Conservation (phyloP, 2,329 filamentous ascomycete genomes). For the Claviceps sp. region DNA sequence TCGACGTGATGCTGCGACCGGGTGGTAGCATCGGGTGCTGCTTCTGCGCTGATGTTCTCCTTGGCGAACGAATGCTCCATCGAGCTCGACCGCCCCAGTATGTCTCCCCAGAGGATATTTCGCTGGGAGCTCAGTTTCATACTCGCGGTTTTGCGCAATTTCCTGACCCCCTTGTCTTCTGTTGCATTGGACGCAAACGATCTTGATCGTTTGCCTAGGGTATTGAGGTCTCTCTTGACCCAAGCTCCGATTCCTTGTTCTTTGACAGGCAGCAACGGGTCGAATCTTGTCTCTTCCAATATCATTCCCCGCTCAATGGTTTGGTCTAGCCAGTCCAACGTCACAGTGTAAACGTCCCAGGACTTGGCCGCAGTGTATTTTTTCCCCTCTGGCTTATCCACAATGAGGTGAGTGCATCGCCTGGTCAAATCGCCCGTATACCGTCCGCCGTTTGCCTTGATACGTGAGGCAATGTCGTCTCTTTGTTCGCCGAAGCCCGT, state of each 20-base stretch:
- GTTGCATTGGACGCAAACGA: slow-evolving; percentile 29
- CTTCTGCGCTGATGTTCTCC: slow-evolving; percentile 8
- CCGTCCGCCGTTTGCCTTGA: slow-evolving; percentile 58
- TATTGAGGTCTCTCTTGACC: slow-evolving; percentile 35
- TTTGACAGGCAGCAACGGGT: slow-evolving; percentile 54
- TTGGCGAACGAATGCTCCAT: slow-evolving; percentile 21
- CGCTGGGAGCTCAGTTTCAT: slow-evolving; percentile 68
- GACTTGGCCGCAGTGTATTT: slow-evolving; percentile 81
- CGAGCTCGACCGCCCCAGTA: slow-evolving; percentile 42
- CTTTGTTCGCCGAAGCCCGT: slow-evolving; percentile 51
- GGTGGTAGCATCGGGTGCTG: slow-evolving; percentile 3
- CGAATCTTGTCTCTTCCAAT: slow-evolving; percentile 73
- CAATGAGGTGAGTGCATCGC: slow-evolving; percentile 76
- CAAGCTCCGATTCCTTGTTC: slow-evolving; percentile 69
- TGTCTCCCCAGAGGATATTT: slow-evolving; percentile 81
- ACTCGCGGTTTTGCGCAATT: slow-evolving; percentile 78
- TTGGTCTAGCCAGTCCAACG: slow-evolving; percentile 73
- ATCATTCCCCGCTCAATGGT: slow-evolving; percentile 80
- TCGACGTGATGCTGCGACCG: slow-evolving; percentile 3
- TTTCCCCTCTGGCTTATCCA: slow-evolving; percentile 62
- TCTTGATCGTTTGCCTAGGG: slow-evolving; percentile 46
- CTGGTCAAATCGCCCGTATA: slow-evolving; percentile 84
- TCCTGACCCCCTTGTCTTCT: slow-evolving; percentile 51
- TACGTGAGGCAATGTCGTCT: slow-evolving; percentile 53
- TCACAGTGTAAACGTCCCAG: slow-evolving; percentile 72